Evolutionary conservation across 2,329 filamentous ascomycete genomes (phyloP).

Genomic region (Fusarium pseudoanthophilum): DNA sequence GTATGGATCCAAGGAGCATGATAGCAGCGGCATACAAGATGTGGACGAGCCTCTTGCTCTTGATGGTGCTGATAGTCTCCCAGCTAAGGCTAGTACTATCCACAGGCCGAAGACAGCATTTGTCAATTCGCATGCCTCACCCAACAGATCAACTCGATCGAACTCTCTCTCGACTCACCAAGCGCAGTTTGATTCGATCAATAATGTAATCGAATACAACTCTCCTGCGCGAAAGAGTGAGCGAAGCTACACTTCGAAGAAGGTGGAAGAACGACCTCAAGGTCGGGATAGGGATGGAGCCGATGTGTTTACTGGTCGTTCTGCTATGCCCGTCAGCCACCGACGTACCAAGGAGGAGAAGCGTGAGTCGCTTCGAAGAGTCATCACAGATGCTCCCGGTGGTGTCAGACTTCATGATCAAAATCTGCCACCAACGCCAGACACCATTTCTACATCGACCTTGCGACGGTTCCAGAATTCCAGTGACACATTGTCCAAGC

Average conservation of each 20-base stretch:
- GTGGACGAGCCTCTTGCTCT: slow-evolving; percentile 48
- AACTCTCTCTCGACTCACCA: slow-evolving; percentile 48
- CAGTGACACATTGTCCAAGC: slow-evolving; percentile 57
- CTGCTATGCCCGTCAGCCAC: slow-evolving; percentile 31
- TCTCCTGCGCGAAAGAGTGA: slow-evolving; percentile 65
- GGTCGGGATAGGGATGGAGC: slow-evolving; percentile 43
- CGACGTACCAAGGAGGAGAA: slow-evolving; percentile 58
- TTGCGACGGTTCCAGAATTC: slow-evolving; percentile 62
- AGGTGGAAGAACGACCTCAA: slow-evolving; percentile 47
- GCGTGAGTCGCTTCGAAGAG: slow-evolving; percentile 59
- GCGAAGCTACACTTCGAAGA: slow-evolving; percentile 44
- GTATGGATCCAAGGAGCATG: slow-evolving; percentile 61
- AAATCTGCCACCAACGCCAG: slow-evolving; percentile 66
- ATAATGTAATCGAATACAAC: slow-evolving; percentile 56
- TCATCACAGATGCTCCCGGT: slow-evolving; percentile 59
- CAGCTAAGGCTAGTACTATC: slow-evolving; percentile 30
- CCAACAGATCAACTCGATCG: slow-evolving; percentile 37
- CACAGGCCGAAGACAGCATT: slow-evolving; percentile 39
- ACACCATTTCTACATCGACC: slow-evolving; percentile 68
- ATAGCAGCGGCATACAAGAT: slow-evolving; percentile 39
- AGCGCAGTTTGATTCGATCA: slow-evolving; percentile 58
- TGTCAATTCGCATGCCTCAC: slow-evolving; percentile 12
- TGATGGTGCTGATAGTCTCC: slow-evolving; percentile 41
- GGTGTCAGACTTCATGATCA: slow-evolving; percentile 56
- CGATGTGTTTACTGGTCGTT: slow-evolving; percentile 26